A percentile compares a stretch with the other conserved stretches of the same genome.
These are phyloP conservation scores for Neurospora africana DNA, from an alignment of 495 filamentous ascomycete genomes.

Conservation along the genomic window DNA sequence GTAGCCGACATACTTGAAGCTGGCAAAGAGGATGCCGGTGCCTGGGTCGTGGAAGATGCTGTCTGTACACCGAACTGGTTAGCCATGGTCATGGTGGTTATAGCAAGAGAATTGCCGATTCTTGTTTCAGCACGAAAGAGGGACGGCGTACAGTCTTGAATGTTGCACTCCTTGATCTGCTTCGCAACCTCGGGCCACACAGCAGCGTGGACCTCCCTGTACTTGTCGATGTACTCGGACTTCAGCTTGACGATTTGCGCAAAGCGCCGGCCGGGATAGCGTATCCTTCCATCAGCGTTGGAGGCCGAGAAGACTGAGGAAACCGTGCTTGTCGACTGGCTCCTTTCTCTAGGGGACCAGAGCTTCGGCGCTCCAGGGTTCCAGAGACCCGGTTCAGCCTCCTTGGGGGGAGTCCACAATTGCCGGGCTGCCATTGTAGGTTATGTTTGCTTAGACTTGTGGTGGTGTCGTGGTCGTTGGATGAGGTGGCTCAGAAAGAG, in stretches of 20 bases:
- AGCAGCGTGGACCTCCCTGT: constrained; percentile 60
- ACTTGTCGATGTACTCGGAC: constrained; percentile 48
- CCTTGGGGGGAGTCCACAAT: not conserved
- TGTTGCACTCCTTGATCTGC: constrained; percentile 63
- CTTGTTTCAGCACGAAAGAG: not conserved
- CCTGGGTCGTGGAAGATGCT: constrained; percentile 60
- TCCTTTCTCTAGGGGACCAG: not conserved
- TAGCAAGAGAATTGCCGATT: not conserved
- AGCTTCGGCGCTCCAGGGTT: not conserved
- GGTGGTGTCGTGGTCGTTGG: not conserved
- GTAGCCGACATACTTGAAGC: constrained; percentile 62
- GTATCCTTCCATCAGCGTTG: not conserved
- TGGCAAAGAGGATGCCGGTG: constrained; percentile 54
- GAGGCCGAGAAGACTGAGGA: not conserved
- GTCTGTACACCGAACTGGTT: constrained; percentile 31
- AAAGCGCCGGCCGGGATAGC: constrained; percentile 39
- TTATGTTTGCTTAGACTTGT: not conserved
- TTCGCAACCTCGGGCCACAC: constrained; percentile 67
- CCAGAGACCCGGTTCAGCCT: not conserved
- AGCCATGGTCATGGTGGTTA: not conserved
- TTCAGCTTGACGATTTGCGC: constrained; percentile 64
- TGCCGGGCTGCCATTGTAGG: not conserved
- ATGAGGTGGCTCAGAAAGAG: not conserved
- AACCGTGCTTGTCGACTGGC: not conserved
- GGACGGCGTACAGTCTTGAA: constrained; percentile 50